Base-by-base conservation (phyloP, 2,329 filamentous ascomycete genomes). In the Paraphaeosphaeria sporulosa region DNA sequence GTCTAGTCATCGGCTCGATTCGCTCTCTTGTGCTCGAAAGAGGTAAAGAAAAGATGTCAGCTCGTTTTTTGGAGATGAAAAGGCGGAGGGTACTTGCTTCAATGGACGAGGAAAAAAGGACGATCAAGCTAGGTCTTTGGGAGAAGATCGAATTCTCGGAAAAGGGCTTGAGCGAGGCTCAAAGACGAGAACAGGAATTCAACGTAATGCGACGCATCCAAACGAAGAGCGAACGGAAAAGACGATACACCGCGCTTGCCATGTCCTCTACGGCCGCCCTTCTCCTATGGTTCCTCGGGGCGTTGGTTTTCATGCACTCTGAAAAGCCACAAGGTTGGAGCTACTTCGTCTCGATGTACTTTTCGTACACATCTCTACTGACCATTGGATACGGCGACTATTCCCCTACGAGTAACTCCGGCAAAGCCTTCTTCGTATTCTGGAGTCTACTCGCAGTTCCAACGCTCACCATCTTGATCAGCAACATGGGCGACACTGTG, bases 381-480 rank as follows among this genome's bases (percentile, higher is more conserved):
- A 86, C 85, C 0, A 85, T 87, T 47, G 84, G 85, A 1, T 87
- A 86, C 62, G 84, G 85, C 30, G 84, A 86, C 63, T 75, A 79
- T 23, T 72, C 74, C 1, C 81, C 80, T 0, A 71, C 74, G 15
- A 82, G 79, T 53, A 86, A 85, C 62, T 78, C 81, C 13, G 83
- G 83, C 9, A 84, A 82, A 65, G 78, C 83, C 1, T 86, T 86
- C 64, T 86, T 86, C 65, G 83, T 87, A 1, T 81, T 86, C 61
- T 87, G 85, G 85, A 83, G 82, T 15, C 69, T 86, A 5, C 73
- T 86, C 9, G 84, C 84, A 0, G 79, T 86, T 0, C 84, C 85
- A 0, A 83, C 83, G 0, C 76, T 87, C 48, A 86, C 85, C 0
- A 83, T 85, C 25, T 75, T 85, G 36, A 85, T 84, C 64, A 82